Base-by-base conservation (phyloP, 352 stramenopile genomes). In the Phytophthora colocasiae region DNA sequence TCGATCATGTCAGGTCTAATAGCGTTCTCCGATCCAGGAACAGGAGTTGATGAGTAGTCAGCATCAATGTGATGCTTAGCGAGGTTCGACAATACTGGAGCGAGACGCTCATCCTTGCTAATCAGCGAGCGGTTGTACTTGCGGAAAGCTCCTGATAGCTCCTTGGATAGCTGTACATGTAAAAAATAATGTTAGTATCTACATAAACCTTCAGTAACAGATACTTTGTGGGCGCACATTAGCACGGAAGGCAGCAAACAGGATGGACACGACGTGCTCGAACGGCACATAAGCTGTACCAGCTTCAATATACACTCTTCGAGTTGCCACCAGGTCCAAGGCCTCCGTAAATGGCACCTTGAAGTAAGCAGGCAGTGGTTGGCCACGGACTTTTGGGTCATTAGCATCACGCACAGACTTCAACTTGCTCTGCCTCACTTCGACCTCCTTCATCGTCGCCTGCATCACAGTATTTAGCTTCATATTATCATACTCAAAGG, bases 261-360 rank as follows among this genome's bases (percentile, higher is more conserved):
- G 75, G 58, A 99, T 98, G 7, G 94, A 96, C 5, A 99, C 89
- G 34, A 99, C 81, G 43, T 97, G 79, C 38, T 98, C 86, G 32
- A 97, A 90, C 0, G 97, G 97, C 52, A 99, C 97, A 61, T 98
- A 99, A 2, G 97, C 98, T 15, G 96, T 87, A 58, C 98, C 98
- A 1, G 71, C 80, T 51, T 98, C 83, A 11, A 99, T 72, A 57
- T 98, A 98, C 36, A 99, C 97, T 75, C 95, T 83, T 34, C 98
- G 86, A 29, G 72, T 84, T 6, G 80, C 81, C 41, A 96, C 78
- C 38, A 99, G 73, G 57, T 99, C 93, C 32, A 98, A 71, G 0
- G 97, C 98, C 63, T 99, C 87, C 7, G 89, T 96, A 78, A 99
- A 99, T 14, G 97, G 97, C 44, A 99, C 96, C 47, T 96, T 96